phyloP scores from a whole-genome alignment of 805 yeast genomes.

The Maudiozyma saulgeensis region DNA sequence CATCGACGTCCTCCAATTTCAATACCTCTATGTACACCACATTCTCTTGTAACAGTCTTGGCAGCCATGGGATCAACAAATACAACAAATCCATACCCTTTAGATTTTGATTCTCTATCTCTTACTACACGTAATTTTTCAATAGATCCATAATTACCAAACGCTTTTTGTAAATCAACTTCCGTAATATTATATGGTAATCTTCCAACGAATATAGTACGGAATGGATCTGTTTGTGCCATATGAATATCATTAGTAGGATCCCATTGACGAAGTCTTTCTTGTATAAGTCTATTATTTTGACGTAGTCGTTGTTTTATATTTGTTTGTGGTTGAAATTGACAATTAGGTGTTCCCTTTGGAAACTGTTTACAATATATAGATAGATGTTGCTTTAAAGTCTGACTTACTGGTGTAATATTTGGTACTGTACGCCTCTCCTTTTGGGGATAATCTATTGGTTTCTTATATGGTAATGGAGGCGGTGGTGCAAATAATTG shows the following conservation, averaged over 20 bases:
- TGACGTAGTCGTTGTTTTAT: slow-evolving; percentile 8
- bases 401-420: slow-evolving; percentile 38
- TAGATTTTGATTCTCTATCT: slow-evolving; percentile 44
- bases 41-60: slow-evolving; percentile 48
- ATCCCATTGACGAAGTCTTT: slow-evolving; percentile 37
- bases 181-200: slow-evolving; percentile 58
- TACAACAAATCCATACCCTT: slow-evolving; percentile 80
- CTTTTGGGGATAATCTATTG: slow-evolving; percentile 42
- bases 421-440: slow-evolving; percentile 36
- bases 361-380: slow-evolving; percentile 23
- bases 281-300: slow-evolving; percentile 28
- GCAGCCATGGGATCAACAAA: slow-evolving; percentile 56
- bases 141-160: slow-evolving; percentile 60
- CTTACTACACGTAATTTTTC: slow-evolving; percentile 52
- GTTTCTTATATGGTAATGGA: slow-evolving; percentile 42
- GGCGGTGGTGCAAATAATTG: slow-evolving; percentile 42
- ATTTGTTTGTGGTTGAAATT: slow-evolving; percentile 24
- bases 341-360: slow-evolving; percentile 16
- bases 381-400: slow-evolving; percentile 10
- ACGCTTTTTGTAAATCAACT: slow-evolving; percentile 53
- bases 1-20: slow-evolving; percentile 44
- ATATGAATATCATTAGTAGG: slow-evolving; percentile 50
- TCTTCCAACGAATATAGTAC: slow-evolving; percentile 71
- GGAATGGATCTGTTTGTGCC: slow-evolving; percentile 57
- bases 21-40: slow-evolving; percentile 38